These are phyloP conservation scores for Boeremia exigua DNA, from an alignment of 2,329 filamentous ascomycete genomes.

Conservation along the genomic window DNA sequence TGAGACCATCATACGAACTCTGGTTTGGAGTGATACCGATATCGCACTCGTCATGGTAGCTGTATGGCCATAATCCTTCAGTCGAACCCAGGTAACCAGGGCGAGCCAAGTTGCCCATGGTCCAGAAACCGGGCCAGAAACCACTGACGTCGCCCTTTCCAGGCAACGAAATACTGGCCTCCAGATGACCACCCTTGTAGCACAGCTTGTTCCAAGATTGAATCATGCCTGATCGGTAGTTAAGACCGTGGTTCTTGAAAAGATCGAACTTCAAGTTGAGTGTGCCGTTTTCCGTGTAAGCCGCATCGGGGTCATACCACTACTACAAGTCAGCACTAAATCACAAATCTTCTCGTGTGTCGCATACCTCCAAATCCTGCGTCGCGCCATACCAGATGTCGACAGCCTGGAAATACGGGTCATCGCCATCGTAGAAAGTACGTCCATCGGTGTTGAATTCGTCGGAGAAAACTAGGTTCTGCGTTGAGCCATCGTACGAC, in stretches of 20 bases:
- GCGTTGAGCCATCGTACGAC: conserved; percentile 64
- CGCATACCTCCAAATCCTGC: conserved; percentile 66
- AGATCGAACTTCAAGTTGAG: conserved; percentile 70
- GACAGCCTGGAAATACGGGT: conserved; percentile 71
- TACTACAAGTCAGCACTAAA: conserved; percentile 36
- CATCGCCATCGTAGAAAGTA: conserved; percentile 74
- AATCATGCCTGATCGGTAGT: conserved; percentile 75
- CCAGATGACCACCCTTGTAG: conserved; percentile 73
- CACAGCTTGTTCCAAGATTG: conserved; percentile 77
- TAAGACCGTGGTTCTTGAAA: conserved; percentile 68
- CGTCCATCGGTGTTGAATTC: conserved; percentile 72
- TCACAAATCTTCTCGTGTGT: not conserved
- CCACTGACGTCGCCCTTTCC: conserved; percentile 70
- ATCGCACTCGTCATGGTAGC: conserved; percentile 72
- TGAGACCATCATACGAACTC: conserved; percentile 70
- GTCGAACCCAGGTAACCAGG: conserved; percentile 73
- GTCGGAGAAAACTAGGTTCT: conserved; percentile 73
- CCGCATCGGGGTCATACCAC: conserved; percentile 75
- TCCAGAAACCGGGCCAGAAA: conserved; percentile 79
- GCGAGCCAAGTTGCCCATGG: conserved; percentile 75
- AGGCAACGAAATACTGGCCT: conserved; percentile 73
- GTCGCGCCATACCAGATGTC: conserved; percentile 77
- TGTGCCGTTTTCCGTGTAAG: conserved; percentile 66
- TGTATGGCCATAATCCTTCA: conserved; percentile 77
- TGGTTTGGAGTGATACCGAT: conserved; percentile 75